Evolutionary conservation across 352 stramenopile species (phyloP), one percentile per base, ranked within the genome.

Genomic region (Ophiocytium majus): DNA sequence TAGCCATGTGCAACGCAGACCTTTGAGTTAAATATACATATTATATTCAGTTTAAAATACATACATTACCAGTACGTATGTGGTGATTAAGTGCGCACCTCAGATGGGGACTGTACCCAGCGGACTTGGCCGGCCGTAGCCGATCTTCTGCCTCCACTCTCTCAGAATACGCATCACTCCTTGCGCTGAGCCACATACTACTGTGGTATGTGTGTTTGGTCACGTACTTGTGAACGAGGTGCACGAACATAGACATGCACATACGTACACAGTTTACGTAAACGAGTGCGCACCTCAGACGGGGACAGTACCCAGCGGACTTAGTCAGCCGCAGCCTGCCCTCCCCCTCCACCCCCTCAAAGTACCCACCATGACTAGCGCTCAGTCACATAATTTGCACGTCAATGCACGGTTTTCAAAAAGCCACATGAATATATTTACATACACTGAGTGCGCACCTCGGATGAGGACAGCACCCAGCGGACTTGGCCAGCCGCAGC

Each of bases 151-250:
- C 23, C 31, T 35, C 49, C 31, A 79, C 71, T 49, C 31, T 23
- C 35, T 9, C 10, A 79, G 49, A 79, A 35, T 79, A 79, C 71
- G 35, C 49, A 23, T 79, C 71, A 34, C 49, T 19, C 10, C 10
- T 19, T 49, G 71, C 31, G 31, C 71, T 79, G 9, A 79, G 71
- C 71, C 71, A 79, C n/a, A n/a, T n/a, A n/a, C n/a, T n/a, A n/a
- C n/a, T n/a, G n/a, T n/a, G n/a, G n/a, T n/a, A n/a, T n/a, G n/a
- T n/a, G n/a, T n/a, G n/a, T n/a, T n/a, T n/a, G n/a, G n/a, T n/a
- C n/a, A n/a, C n/a, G n/a, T n/a, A n/a, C n/a, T n/a, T n/a, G n/a
- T n/a, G n/a, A n/a, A n/a, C n/a, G n/a, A n/a, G n/a, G n/a, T n/a
- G n/a, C n/a, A n/a, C n/a, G n/a, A n/a, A n/a, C n/a, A n/a, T n/a